Percentiles rank a stretch among this genome's conserved stretches.
phyloP scores from a whole-genome alignment of 2,329 filamentous ascomycete species.

The Pestalotiopsis sp. region DNA sequence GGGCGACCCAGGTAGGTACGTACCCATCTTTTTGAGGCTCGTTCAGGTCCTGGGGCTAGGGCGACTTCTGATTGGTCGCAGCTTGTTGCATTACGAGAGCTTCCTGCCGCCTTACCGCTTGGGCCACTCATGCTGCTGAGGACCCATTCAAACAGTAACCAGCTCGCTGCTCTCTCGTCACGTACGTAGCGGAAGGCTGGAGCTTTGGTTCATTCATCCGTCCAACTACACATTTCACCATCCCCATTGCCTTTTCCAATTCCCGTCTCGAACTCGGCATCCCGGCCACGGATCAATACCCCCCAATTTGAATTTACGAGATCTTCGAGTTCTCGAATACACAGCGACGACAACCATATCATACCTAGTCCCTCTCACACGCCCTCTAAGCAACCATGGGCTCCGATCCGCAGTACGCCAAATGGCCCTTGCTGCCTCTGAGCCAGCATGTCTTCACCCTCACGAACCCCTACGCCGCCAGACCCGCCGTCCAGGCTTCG shows the following conservation, averaged over 20 bases:
- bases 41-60: background rate
- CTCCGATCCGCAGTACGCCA: conserved; percentile 82
- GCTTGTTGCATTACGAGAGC: conserved; percentile 16
- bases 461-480: conserved; percentile 75
- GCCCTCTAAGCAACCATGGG: conserved; percentile 57
- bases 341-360: background rate
- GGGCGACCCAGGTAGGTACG: background rate
- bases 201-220: background rate
- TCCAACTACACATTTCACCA: background rate
- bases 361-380: background rate
- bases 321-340: background rate
- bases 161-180: background rate
- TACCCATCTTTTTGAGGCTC: background rate
- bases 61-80: conserved; percentile 6
- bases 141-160: conserved; percentile 1
- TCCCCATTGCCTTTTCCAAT: background rate
- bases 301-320: background rate
- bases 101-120: conserved; percentile 17
- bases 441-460: conserved; percentile 86
- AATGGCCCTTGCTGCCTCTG: conserved; percentile 80
- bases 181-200: conserved; percentile 4
- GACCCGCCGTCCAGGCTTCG: conserved; percentile 68
- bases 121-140: background rate
- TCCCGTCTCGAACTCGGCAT: background rate
- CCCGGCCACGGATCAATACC: background rate